A percentile compares a stretch with the other conserved stretches of the same genome.
These are phyloP conservation scores for Trichosanthes truncata DNA, from an alignment of 306 rosid genomes.

Conservation along the genomic window DNA sequence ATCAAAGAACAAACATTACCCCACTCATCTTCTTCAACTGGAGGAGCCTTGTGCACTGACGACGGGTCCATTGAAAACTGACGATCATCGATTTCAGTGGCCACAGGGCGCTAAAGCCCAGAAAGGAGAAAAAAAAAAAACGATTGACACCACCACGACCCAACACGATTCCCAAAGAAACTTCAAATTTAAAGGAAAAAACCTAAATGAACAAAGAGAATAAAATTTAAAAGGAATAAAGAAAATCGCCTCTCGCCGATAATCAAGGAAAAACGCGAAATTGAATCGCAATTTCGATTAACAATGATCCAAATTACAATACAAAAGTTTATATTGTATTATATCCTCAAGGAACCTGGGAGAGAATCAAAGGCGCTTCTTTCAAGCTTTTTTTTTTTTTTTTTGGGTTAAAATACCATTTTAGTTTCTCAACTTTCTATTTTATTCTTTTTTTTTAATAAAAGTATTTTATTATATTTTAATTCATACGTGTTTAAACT, in stretches of 20 bases:
- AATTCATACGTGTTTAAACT: too few species aligned
- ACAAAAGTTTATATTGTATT: background rate
- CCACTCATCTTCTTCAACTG: conserved; percentile 73
- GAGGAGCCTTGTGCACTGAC: conserved; percentile 38
- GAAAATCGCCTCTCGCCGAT: background rate
- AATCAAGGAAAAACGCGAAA: background rate
- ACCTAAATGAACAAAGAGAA: background rate
- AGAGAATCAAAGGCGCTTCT: background rate
- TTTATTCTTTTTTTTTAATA: too few species aligned
- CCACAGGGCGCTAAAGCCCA: conserved; percentile 71
- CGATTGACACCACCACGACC: conserved; percentile 13
- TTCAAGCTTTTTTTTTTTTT: too few species aligned
- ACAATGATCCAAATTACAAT: background rate
- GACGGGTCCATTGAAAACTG: conserved; percentile 69
- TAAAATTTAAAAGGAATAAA: background rate
- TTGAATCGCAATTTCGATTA: background rate
- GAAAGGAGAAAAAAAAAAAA: background rate
- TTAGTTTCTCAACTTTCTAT: background rate
- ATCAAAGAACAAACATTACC: conserved; percentile 32
- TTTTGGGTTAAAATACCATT: too few species aligned
- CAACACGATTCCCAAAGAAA: conserved; percentile 4
- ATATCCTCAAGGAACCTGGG: background rate
- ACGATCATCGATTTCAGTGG: conserved; percentile 71
- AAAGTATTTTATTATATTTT: too few species aligned
- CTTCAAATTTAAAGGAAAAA: background rate